phyloP scores from a whole-genome alignment of 2,329 filamentous ascomycete genomes.

The Lasiodiplodia sp. region DNA sequence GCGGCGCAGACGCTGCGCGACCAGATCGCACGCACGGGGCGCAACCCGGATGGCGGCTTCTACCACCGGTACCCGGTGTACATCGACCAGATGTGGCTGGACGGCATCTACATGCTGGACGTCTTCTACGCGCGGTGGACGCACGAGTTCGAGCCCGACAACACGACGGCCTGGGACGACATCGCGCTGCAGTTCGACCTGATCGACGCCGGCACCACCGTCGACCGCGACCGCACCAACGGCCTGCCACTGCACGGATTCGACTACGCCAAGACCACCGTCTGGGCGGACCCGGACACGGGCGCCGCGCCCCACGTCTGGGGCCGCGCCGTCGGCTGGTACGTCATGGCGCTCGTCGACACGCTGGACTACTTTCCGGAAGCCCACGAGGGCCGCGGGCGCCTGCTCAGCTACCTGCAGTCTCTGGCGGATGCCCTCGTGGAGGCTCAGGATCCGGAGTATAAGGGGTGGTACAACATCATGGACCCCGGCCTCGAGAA shows the following conservation, averaged over 20 bases:
- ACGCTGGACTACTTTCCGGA: slow-evolving; percentile 56
- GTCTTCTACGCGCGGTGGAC: slow-evolving; percentile 51
- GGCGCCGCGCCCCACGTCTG: slow-evolving; percentile 47
- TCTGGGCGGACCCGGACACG: slow-evolving; percentile 46
- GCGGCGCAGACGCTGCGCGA: slow-evolving; percentile 57
- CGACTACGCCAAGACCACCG: slow-evolving; percentile 43
- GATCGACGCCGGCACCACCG: slow-evolving; percentile 45
- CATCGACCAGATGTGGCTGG: slow-evolving; percentile 53
- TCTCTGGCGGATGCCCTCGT: slow-evolving; percentile 54
- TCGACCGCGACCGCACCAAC: slow-evolving; percentile 42
- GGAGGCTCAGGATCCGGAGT: slow-evolving; percentile 51
- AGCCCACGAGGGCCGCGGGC: slow-evolving; percentile 45
- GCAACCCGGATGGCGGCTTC: slow-evolving; percentile 61
- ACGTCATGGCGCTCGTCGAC: slow-evolving; percentile 54
- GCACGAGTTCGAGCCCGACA: slow-evolving; percentile 45
- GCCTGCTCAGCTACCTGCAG: slow-evolving; percentile 50
- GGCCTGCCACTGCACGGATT: slow-evolving; percentile 46
- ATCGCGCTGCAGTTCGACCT: slow-evolving; percentile 46
- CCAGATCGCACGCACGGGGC: slow-evolving; percentile 59
- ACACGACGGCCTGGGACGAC: slow-evolving; percentile 54
- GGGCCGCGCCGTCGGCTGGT: slow-evolving; percentile 49
- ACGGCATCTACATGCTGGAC: slow-evolving; percentile 57
- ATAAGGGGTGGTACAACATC: slow-evolving; percentile 66
- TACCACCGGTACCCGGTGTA: slow-evolving; percentile 52
- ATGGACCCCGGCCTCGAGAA: slow-evolving; percentile 58